Evolutionary conservation across 2,329 filamentous ascomycete species (phyloP), one percentile per base, ranked within the genome.

Genomic region (Fusarium mundagurra): DNA sequence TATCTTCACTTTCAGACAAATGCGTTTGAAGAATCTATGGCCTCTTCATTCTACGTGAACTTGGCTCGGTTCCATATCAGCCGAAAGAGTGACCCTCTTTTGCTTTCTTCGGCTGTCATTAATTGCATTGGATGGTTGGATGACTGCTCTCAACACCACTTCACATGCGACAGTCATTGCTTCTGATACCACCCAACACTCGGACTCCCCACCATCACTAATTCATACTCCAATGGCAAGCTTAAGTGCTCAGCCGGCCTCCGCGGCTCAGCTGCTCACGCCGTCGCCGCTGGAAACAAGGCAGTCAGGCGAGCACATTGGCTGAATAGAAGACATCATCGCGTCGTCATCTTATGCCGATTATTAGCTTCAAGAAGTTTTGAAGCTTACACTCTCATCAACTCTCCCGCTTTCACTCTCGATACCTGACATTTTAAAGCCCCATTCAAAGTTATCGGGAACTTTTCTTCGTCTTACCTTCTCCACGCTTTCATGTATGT

Each of bases 361-460:
- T 24, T 43, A 41, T 53, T 51, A 48, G 47, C 62, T 73, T 68
- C 58, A 68, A 68, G 58, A 71, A 67, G 71, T 58, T 67, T 72
- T 68, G 66, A 43, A 61, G 36, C 41, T 27, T 58, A 39, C 27
- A 36, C 29, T 54, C 45, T 33, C 51, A 24, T 50, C 17, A 14
- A n/a, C 18, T 39, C n/a, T 47, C 39, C 20, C 41, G 14, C 45
- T 38, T 33, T 54, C 39, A 18, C 11, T 55, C 39, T 44, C 27
- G 7, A 31, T 51, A 16, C 24, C 12, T 38, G 7, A n/a, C 24
- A 29, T 36, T 60, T 60, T 51, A 51, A 50, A 51, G 57, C 33
- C 36, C 34, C 18, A 44, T 54, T 57, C 38, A 57, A 50, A 45
- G 33, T 27, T 57, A 45, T 67, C 31, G 33, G 34, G 29, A 38